Evolutionary conservation across 306 rosid genomes (phyloP).

Genomic region (Gastrolobium villosum): DNA sequence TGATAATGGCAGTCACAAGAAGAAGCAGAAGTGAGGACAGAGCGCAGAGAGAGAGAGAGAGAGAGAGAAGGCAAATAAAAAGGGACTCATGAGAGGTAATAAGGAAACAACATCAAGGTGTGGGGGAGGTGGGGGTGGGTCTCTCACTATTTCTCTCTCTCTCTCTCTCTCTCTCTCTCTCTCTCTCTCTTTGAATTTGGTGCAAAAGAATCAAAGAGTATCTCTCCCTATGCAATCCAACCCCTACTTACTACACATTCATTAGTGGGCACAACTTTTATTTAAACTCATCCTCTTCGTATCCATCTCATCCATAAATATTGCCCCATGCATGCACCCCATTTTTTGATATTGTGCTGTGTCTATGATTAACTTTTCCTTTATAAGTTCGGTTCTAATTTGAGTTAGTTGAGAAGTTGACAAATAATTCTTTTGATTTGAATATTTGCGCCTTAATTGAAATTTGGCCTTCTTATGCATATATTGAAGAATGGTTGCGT

Average conservation of each 20-base stretch:
- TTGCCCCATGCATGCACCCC: conserved; percentile 43
- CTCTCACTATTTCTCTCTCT: neutral
- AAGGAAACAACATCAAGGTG: conserved; percentile 57
- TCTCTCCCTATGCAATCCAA: conserved; percentile 47
- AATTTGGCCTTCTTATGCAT: neutral
- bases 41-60: conserved; percentile 9
- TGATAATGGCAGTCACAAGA: conserved; percentile 71
- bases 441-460: neutral
- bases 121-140: conserved; percentile 53
- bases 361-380: neutral
- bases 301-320: neutral
- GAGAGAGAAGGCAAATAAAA: neutral
- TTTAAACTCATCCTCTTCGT: conserved; percentile 18
- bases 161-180: too few species aligned
- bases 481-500: conserved; percentile 3
- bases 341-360: neutral
- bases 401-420: conserved; percentile 17
- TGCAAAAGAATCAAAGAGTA: conserved; percentile 57
- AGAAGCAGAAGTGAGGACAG: conserved; percentile 45
- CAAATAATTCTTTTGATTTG: neutral
- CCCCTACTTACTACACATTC: conserved; percentile 48
- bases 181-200: conserved; percentile 47
- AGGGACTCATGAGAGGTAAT: conserved; percentile 36
- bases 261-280: conserved; percentile 57
- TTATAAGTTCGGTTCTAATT: neutral